phyloP scores from a whole-genome alignment of 495 filamentous ascomycete species.

The Pyrenopolyporus hunteri region DNA sequence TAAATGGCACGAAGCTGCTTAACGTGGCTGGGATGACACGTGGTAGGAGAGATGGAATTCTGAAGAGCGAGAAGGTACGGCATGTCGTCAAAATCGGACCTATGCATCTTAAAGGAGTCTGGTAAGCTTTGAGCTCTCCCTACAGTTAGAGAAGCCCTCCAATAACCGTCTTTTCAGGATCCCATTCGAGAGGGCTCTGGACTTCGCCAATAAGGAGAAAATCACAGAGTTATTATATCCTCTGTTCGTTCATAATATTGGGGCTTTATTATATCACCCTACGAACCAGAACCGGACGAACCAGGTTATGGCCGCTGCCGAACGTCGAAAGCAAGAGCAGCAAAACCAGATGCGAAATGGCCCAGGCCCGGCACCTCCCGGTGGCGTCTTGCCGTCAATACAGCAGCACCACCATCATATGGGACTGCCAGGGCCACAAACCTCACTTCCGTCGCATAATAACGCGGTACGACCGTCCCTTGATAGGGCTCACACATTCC shows the following conservation, averaged over 20 bases:
- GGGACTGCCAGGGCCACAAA: constrained; percentile 70
- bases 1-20: constrained; percentile 95
- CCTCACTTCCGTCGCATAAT: constrained; percentile 78
- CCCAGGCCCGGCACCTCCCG: constrained; percentile 46
- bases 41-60: constrained; percentile 91
- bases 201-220: constrained; percentile 99
- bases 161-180: constrained; percentile 66
- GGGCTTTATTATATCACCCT: constrained; percentile 90
- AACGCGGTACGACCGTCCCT: constrained; percentile 70
- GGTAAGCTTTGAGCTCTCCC: constrained; percentile 64
- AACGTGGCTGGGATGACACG: constrained; percentile 99
- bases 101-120: constrained; percentile 98
- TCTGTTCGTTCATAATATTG: constrained; percentile 97
- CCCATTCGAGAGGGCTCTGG: constrained; percentile 92
- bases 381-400: constrained; percentile 66
- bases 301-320: constrained; percentile 85
- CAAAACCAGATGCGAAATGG: constrained; percentile 57
- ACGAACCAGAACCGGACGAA: constrained; percentile 82
- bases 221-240: constrained; percentile 96
- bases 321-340: constrained; percentile 71
- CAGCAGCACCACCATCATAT: constrained; percentile 77
- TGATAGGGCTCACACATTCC: constrained; percentile 87
- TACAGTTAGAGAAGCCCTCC: neutral
- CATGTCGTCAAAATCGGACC: constrained; percentile 99
- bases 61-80: constrained; percentile 96